Base-by-base conservation (phyloP, 2,329 filamentous ascomycete genomes). In the Aureobasidium sp. region DNA sequence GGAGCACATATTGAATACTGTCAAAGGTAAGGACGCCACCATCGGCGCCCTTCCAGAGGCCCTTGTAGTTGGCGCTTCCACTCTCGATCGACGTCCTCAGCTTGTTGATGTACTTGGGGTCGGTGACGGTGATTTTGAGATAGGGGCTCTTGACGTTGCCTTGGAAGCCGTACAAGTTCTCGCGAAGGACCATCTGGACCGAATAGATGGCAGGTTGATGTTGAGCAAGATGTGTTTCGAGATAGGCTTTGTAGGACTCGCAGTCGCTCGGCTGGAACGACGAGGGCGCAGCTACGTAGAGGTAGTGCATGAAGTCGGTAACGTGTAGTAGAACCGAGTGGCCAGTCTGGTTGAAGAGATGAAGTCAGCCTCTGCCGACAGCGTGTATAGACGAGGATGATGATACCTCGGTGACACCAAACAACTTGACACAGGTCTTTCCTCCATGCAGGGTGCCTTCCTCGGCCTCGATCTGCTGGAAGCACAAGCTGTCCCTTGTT, bases 251-350 rank as follows among this genome's bases (percentile, higher is more conserved):
- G 79, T 88, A 99, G 0, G 83, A 77, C 17, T 85, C 80, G 72
- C 90, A 91, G 70, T 99, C 91, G 43, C 85, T 81, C 47, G 84
- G 84, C 29, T 84, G 83, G 73, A 99, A 99, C 27, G 84, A 83
- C 9, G 92, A 78, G 0, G 94, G 94, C 0, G 95, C 94, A 10
- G 90, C 88, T 47, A 97, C 85, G 69, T 96, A 99, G 60, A 99
- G 84, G 71, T 99, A 99, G 73, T 99, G 94, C 67, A 90, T 87
- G 75, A 99, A 99, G 69, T 91, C 90, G 17, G 89, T 96, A 64
- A 99, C 92, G 73, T 99, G 94, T 13, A 99, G 79, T 73, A 99
- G 83, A 40, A 96, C 90, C 3, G 94, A 99, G 74, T 99, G 88
- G 58, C 94, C 94, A 43, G 73, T 74, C 80, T 84, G 62, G 27